Percentiles rank a stretch among this genome's conserved stretches.
These are phyloP conservation scores for Didymella lethalis DNA, from an alignment of 2,329 filamentous ascomycete species.

Conservation along the genomic window DNA sequence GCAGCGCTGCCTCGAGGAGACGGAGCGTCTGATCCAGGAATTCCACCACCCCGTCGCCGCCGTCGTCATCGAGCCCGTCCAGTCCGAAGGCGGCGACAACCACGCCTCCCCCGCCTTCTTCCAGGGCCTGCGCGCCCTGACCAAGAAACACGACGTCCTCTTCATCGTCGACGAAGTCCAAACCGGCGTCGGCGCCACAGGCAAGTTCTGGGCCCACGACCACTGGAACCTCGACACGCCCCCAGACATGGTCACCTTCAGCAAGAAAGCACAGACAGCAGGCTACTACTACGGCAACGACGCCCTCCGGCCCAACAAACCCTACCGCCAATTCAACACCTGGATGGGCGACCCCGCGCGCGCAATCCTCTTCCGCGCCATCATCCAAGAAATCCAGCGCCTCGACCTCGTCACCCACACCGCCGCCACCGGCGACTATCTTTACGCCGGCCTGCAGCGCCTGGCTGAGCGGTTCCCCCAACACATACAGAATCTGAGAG, in stretches of 20 bases:
- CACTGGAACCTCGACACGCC: slow-evolving; percentile 84
- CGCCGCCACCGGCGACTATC: slow-evolving; percentile 77
- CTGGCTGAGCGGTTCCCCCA: slow-evolving; percentile 75
- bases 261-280: slow-evolving; percentile 92
- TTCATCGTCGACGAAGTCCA: slow-evolving; percentile 95
- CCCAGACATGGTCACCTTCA: slow-evolving; percentile 94
- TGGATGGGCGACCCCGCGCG: slow-evolving; percentile 95
- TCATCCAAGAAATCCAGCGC: slow-evolving; percentile 80
- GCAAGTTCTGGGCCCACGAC: slow-evolving; percentile 96
- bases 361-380: slow-evolving; percentile 84
- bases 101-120: slow-evolving; percentile 90
- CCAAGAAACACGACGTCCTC: slow-evolving; percentile 71
- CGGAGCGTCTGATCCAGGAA: slow-evolving; percentile 79
- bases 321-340: slow-evolving; percentile 96
- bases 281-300: slow-evolving; percentile 90
- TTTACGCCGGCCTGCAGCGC: slow-evolving; percentile 73
- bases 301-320: slow-evolving; percentile 84
- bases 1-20: slow-evolving; percentile 80
- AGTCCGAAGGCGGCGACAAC: slow-evolving; percentile 95
- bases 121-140: slow-evolving; percentile 80
- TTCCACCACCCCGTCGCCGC: slow-evolving; percentile 83
- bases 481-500: slow-evolving; percentile 83
- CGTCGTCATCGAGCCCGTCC: slow-evolving; percentile 86
- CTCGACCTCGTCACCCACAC: slow-evolving; percentile 82
- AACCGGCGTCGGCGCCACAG: slow-evolving; percentile 90